Evolutionary conservation across 2,329 filamentous ascomycete species (phyloP), one percentile per base, ranked within the genome.

Genomic region (Fusarium liriodendri): DNA sequence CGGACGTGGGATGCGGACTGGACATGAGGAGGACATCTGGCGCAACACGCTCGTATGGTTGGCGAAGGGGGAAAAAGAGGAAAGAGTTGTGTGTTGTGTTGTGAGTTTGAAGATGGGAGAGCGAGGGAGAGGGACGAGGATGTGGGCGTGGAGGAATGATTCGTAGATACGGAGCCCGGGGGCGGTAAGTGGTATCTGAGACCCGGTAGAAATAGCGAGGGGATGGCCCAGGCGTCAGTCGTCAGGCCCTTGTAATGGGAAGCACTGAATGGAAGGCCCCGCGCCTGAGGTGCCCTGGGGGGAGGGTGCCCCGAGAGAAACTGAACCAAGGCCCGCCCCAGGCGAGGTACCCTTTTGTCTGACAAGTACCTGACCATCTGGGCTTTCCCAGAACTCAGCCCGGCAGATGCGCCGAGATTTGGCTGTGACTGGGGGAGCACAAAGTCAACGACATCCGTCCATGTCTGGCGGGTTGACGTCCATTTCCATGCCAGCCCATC

Each of bases 11-110:
- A 81, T 83, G 83, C 84, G 84, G 83, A 80, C 82, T 87, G 83
- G 87, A 89, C 88, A 90, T 90, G 88, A 86, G 87, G 84, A 83
- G 82, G 83, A 87, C 88, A 89, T 89, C 83, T 85, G 86, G 85
- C 84, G 81, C 71, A 70, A 74, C 71, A 74, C 71, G 72, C 71
- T 71, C 70, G 74, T 64, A 74, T 74, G 75, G 74, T 77, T 38
- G 47, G 45, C 50, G 50, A 67, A 62, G 54, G 57, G 70, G 63
- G 60, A 55, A 54, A 55, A 58, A 69, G 66, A 65, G 66, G 54
- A 65, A 60, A 72, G 67, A 75, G 54, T 66, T 69, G 29, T 32
- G 29, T 32, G 29, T 32, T 32, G 35, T 37, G 35, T 37, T 37
- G 64, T 38, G 62, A 72, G 66, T 52, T 71, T 64, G 64, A 70